These are phyloP conservation scores for Colletotrichum tropicale DNA, from an alignment of 2,329 filamentous ascomycete species.

Conservation along the genomic window DNA sequence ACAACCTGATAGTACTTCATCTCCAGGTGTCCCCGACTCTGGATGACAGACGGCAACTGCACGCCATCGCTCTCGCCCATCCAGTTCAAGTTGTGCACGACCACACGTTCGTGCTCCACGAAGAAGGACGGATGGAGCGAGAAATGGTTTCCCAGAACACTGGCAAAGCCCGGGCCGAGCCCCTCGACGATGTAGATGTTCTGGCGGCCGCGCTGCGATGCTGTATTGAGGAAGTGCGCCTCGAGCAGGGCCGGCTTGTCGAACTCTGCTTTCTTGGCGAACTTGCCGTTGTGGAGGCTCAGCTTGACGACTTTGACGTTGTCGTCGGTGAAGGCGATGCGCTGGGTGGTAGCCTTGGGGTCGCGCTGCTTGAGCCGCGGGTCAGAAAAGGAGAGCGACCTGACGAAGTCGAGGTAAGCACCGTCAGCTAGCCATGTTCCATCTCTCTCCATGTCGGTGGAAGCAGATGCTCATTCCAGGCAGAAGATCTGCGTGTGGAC, in stretches of 20 bases:
- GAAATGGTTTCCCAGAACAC: constrained; percentile 23
- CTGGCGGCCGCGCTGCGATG: neutral
- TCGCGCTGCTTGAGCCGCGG: constrained; percentile 23
- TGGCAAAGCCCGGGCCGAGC: constrained; percentile 23
- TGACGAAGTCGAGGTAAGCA: constrained; percentile 16
- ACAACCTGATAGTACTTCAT: constrained; percentile 28
- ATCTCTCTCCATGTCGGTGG: constrained; percentile 5
- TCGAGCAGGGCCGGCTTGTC: neutral
- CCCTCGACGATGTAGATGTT: constrained; percentile 27
- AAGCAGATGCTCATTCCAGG: neutral
- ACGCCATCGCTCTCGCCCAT: constrained; percentile 26
- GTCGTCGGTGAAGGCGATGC: constrained; percentile 20
- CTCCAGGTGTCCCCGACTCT: constrained; percentile 14
- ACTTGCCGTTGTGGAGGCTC: constrained; percentile 9
- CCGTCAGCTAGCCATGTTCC: constrained; percentile 12
- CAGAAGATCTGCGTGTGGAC: neutral
- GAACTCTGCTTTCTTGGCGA: constrained; percentile 11
- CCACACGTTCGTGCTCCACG: constrained; percentile 28
- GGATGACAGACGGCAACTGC: constrained; percentile 24
- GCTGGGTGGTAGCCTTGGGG: constrained; percentile 23
- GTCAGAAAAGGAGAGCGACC: constrained; percentile 19
- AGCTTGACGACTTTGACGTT: constrained; percentile 21
- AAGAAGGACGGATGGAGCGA: constrained; percentile 26
- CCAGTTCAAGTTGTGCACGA: constrained; percentile 24
- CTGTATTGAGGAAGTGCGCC: neutral